Percentiles rank a stretch among this genome's conserved stretches.
Conservation (phyloP, 768 basidiomycete species). For the Amanita rubescens region DNA sequence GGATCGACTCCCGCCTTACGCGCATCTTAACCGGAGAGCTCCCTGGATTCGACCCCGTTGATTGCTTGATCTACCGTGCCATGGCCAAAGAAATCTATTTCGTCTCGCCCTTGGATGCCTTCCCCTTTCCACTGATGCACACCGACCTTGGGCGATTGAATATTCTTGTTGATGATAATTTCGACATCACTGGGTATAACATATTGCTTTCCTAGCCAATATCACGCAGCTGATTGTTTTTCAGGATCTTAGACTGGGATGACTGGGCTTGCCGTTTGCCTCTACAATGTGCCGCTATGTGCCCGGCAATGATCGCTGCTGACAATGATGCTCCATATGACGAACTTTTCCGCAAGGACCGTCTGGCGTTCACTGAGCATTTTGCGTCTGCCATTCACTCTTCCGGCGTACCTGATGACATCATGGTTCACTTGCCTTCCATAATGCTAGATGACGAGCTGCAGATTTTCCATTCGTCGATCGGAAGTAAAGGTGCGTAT, state of each 20-base stretch:
- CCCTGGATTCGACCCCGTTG: slow-evolving; percentile 8
- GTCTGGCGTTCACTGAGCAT: slow-evolving; percentile 6
- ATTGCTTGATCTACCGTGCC: slow-evolving; percentile 9
- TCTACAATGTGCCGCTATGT: slow-evolving; percentile 4
- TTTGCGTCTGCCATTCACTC: slow-evolving; percentile 8
- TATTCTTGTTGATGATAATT: slow-evolving; percentile 3
- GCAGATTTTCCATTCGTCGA: slow-evolving; percentile 3
- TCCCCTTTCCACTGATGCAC: slow-evolving; percentile 8
- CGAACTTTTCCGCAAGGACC: slow-evolving; percentile 8
- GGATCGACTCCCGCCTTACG: slow-evolving; percentile 8
- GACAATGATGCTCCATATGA: slow-evolving; percentile 1
- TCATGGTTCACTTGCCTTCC: slow-evolving; percentile 4
- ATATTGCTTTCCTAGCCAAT: slow-evolving; percentile 1
- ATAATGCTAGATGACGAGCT: slow-evolving; percentile 8
- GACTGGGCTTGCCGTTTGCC: slow-evolving; percentile 8
- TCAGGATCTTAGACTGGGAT: slow-evolving; percentile 9
- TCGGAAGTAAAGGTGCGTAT: slow-evolving; percentile 6
- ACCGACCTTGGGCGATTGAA: slow-evolving; percentile 6
- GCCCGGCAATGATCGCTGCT: slow-evolving; percentile 6
- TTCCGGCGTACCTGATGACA: slow-evolving; percentile 5
- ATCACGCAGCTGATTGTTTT: slow-evolving; percentile 1
- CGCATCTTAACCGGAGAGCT: slow-evolving; percentile 10
- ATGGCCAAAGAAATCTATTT: slow-evolving; percentile 8
- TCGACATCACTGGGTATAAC: slow-evolving; percentile 8
- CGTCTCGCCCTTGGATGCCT: slow-evolving; percentile 6